Evolutionary conservation across 2,329 filamentous ascomycete genomes (phyloP).

Genomic region (Acephala macrosclerotiorum): DNA sequence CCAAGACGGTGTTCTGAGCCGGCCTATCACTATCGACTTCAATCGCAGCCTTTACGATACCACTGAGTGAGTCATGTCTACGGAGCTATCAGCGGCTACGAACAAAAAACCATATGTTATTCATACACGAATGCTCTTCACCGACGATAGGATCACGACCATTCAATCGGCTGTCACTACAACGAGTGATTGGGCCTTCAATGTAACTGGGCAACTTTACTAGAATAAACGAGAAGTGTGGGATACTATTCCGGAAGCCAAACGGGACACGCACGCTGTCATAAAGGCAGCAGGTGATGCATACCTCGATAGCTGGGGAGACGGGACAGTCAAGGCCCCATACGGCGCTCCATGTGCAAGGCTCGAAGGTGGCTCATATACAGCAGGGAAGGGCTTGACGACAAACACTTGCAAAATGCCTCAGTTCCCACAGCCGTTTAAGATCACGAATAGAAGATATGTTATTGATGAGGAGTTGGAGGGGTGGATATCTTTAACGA

Average conservation of each 20-base stretch:
- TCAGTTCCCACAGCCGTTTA: conserved; percentile 19
- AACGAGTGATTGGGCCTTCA: conserved; percentile 31
- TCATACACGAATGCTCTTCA: conserved; percentile 29
- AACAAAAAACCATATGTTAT: conserved; percentile 27
- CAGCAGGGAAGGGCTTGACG: background rate
- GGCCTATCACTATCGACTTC: conserved; percentile 26
- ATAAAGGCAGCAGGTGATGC: conserved; percentile 30
- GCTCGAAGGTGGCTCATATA: conserved; percentile 31
- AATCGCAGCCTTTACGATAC: conserved; percentile 26
- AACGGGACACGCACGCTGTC: conserved; percentile 22
- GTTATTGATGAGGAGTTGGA: conserved; percentile 30
- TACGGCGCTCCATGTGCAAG: conserved; percentile 24
- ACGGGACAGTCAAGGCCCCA: conserved; percentile 19
- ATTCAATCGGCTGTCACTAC: conserved; percentile 26
- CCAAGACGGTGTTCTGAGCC: conserved; percentile 18
- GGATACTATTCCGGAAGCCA: conserved; percentile 19
- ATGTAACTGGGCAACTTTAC: conserved; percentile 25
- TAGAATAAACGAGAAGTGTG: conserved; percentile 23
- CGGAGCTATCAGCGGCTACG: conserved; percentile 25
- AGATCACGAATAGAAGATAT: conserved; percentile 23
- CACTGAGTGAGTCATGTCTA: conserved; percentile 21
- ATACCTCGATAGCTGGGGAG: conserved; percentile 26
- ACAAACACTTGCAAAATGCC: conserved; percentile 26
- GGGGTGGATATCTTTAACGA: conserved; percentile 29
- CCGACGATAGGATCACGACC: conserved; percentile 13